Percentiles rank a stretch among this genome's conserved stretches.
Evolutionary conservation across 371 early-diverging fungal species (phyloP).

Genomic region (Capillidium rhysosporum): DNA sequence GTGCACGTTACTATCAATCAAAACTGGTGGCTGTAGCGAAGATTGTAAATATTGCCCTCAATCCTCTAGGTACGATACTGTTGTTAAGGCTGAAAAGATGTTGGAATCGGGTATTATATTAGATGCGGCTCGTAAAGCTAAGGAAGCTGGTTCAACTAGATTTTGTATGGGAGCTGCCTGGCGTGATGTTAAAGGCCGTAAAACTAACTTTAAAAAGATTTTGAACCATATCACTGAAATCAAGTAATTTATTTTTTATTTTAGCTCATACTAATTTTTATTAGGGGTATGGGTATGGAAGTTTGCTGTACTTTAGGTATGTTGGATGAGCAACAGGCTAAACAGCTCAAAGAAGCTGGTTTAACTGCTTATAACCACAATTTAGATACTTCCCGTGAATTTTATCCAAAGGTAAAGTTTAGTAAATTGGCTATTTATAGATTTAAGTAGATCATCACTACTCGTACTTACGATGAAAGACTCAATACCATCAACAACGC

Average conservation of each 20-base stretch:
- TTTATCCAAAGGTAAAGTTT: conserved; percentile 34
- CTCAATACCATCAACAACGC: conserved; percentile 53
- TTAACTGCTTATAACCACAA: conserved; percentile 88
- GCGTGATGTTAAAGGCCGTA: conserved; percentile 64
- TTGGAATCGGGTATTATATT: conserved; percentile 49
- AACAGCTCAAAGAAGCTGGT: conserved; percentile 60
- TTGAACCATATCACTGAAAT: conserved; percentile 55
- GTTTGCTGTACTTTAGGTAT: conserved; percentile 80
- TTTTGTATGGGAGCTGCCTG: conserved; percentile 78
- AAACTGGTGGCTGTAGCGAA: conserved; percentile 73
- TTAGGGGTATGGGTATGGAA: conserved; percentile 64
- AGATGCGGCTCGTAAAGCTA: conserved; percentile 54
- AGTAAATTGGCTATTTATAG: neutral
- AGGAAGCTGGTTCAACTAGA: conserved; percentile 59
- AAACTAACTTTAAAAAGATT: conserved; percentile 67
- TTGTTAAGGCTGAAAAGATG: conserved; percentile 51
- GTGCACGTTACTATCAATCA: conserved; percentile 62
- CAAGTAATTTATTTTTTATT: conserved; percentile 11
- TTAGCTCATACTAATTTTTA: neutral
- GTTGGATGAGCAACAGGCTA: conserved; percentile 56
- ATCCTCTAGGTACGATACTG: conserved; percentile 53
- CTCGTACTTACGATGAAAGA: conserved; percentile 64
- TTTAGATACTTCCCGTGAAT: conserved; percentile 66
- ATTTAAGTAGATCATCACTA: conserved; percentile 39
- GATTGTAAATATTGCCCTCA: conserved; percentile 78